Base-by-base conservation (phyloP, 352 stramenopile genomes). In the Phytophthora tentaculata region DNA sequence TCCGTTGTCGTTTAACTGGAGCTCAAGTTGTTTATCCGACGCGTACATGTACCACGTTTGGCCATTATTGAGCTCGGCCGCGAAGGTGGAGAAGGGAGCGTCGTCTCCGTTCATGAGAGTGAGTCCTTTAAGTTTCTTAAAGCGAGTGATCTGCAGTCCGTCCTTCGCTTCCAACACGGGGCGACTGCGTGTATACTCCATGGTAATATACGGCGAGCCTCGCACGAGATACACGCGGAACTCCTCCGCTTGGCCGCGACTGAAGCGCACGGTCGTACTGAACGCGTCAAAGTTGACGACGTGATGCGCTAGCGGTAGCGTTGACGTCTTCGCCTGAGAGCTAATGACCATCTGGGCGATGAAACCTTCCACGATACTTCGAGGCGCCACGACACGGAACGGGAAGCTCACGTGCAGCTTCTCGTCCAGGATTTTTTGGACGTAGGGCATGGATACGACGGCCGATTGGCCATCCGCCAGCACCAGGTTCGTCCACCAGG, bases 401-500 rank as follows among this genome's bases (percentile, higher is more conserved):
- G 87, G 87, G 60, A 91, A 93, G 58, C 74, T 86, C 59, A 90
- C 79, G 54, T 92, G 83, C 56, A 92, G 71, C 57, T 87, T 80
- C 61, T 85, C 67, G 49, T 77, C 54, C 10, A 86, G 16, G 43
- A 95, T 52, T 19, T 79, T 81, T 61, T 90, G 63, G 16, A 79
- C 74, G 69, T 95, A 95, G 16, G 87, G 87, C 73, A 92, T 81
- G 55, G 82, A 77, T n/a, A 77, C 76, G 26, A 95, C 77, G 44
- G 74, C 57, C 48, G 76, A 76, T 32, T 84, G 74, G 63, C 87
- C 83, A 26, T 89, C 60, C 20, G 78, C 79, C 26, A 95, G 76
- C 61, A 95, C 85, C 32, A 92, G 71, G 66, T 95, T 95, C 39
- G 84, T 92, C 87, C 87, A 95, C 74, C 83, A 95, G 4, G 87